A percentile compares a stretch with the other conserved stretches of the same genome.
Conservation (phyloP, 2,329 filamentous ascomycete genomes). For the Diaporthe sp. region DNA sequence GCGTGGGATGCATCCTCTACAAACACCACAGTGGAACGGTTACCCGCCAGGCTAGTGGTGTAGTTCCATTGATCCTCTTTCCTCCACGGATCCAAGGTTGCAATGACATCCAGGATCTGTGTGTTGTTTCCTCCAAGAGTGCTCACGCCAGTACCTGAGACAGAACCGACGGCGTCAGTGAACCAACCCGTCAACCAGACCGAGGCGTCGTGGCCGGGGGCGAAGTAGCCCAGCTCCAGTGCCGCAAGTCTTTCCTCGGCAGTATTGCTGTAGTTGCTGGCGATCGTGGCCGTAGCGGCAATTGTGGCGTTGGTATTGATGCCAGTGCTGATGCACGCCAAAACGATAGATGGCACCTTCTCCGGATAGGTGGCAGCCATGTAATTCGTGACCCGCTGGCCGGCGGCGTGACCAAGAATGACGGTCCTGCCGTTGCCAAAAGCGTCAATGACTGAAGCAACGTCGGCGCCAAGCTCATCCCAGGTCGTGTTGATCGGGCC, state of each 20-base stretch:
- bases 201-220: slow-evolving; percentile 1
- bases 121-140: slow-evolving; percentile 4
- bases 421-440: not conserved
- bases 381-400: not conserved
- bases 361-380: slow-evolving; percentile 5
- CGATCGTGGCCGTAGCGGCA: not conserved
- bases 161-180: not conserved
- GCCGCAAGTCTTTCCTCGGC: slow-evolving; percentile 3
- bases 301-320: slow-evolving; percentile 7
- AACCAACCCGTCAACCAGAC: slow-evolving; percentile 1
- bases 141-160: not conserved
- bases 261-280: slow-evolving; percentile 4
- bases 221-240: not conserved
- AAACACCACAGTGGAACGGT: slow-evolving; percentile 3
- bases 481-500: not conserved
- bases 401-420: not conserved
- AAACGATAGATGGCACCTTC: slow-evolving; percentile 12
- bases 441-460: not conserved
- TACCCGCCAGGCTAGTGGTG: not conserved
- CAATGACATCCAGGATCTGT: slow-evolving; percentile 14
- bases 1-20: slow-evolving; percentile 9
- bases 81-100: slow-evolving; percentile 8
- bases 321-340: slow-evolving; percentile 1
- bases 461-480: not conserved
- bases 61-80: not conserved